These are phyloP conservation scores for Wickerhamomyces chambardii DNA, from an alignment of 805 yeast species.

Conservation along the genomic window DNA sequence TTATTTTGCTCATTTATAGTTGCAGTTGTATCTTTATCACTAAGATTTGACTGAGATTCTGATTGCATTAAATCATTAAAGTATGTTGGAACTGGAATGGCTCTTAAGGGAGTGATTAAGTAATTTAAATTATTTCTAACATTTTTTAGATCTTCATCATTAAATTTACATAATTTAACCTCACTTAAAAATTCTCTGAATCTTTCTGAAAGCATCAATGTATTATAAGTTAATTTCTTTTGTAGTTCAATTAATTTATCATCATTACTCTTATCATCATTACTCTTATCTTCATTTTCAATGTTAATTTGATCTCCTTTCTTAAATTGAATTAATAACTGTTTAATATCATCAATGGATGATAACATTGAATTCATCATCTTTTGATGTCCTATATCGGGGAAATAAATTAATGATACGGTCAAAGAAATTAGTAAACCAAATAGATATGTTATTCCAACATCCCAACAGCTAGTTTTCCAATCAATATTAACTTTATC, in stretches of 20 bases:
- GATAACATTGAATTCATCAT: conserved; percentile 17
- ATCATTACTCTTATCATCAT: conserved; percentile 3
- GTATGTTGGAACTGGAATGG: conserved; percentile 22
- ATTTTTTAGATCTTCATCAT: conserved; percentile 20
- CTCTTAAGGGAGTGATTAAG: conserved; percentile 28
- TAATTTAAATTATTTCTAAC: conserved; percentile 35
- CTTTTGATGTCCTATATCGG: conserved; percentile 30
- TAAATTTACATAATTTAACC: conserved; percentile 24
- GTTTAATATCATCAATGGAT: conserved; percentile 15
- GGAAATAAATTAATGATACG: conserved; percentile 25
- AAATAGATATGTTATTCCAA: conserved; percentile 34
- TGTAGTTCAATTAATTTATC: conserved; percentile 13
- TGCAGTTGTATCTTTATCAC: too few relatives aligned
- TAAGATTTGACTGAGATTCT: too few relatives aligned
- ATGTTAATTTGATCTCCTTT: neutral
- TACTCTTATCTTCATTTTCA: neutral
- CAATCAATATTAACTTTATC: conserved; percentile 20
- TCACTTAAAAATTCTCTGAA: conserved; percentile 35
- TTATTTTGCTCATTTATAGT: too few relatives aligned
- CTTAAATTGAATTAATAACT: conserved; percentile 11
- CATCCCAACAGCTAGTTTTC: conserved; percentile 26
- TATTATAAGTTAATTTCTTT: conserved; percentile 19
- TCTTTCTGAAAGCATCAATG: conserved; percentile 27
- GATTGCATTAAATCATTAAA: conserved; percentile 1
- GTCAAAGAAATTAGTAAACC: conserved; percentile 29